Evolutionary conservation across 306 rosid species (phyloP).

Genomic region (Dryas octopetala): DNA sequence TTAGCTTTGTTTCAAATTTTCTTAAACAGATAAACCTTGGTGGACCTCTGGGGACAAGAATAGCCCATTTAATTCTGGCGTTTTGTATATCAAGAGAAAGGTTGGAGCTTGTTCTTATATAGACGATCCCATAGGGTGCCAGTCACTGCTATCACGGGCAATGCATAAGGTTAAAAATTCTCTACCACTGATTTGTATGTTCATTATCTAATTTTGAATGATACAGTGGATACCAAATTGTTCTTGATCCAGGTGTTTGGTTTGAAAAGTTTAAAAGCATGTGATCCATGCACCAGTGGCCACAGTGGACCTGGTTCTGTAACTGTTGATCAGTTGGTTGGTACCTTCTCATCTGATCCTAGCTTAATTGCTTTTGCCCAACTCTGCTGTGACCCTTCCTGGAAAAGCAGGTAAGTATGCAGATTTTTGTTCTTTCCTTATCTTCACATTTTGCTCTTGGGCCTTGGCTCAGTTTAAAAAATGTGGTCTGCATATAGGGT

Average conservation of each 20-base stretch:
- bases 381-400: slow-evolving; percentile 85
- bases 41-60: slow-evolving; percentile 83
- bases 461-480: not conserved
- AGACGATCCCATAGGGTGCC: slow-evolving; percentile 96
- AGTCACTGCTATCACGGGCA: slow-evolving; percentile 86
- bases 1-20: slow-evolving; percentile 14
- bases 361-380: slow-evolving; percentile 97
- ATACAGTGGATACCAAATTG: slow-evolving; percentile 22
- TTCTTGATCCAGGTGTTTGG: slow-evolving; percentile 76
- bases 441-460: not conserved
- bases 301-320: slow-evolving; percentile 62
- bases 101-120: slow-evolving; percentile 98
- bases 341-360: slow-evolving; percentile 96
- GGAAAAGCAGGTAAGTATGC: slow-evolving; percentile 64
- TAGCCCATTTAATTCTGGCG: slow-evolving; percentile 83
- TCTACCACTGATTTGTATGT: not conserved
- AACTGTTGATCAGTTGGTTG: slow-evolving; percentile 85
- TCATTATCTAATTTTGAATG: not conserved
- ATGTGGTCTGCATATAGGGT: not conserved
- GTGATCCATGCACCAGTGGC: slow-evolving; percentile 32
- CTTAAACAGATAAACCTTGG: slow-evolving; percentile 83
- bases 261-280: slow-evolving; percentile 59
- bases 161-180: slow-evolving; percentile 79
- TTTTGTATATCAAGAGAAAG: slow-evolving; percentile 86
- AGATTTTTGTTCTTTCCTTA: not conserved